Evolutionary conservation across 2,329 filamentous ascomycete species (phyloP), one percentile per base, ranked within the genome.

Genomic region (Ascochyta rabiei): DNA sequence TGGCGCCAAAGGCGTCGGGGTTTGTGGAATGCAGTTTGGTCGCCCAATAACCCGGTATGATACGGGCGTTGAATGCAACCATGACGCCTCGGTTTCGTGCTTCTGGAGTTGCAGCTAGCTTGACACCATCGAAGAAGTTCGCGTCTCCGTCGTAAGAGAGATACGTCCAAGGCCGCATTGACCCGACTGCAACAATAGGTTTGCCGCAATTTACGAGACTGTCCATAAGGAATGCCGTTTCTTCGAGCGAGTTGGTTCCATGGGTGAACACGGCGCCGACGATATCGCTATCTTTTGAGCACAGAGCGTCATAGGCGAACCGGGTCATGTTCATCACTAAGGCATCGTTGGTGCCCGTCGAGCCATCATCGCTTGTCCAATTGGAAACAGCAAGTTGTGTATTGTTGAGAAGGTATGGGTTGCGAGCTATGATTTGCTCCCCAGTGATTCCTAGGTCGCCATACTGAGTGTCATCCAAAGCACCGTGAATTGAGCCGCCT

Each of bases 251-350:
- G 24, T 70, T 71, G 0, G 67, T 71, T 12, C 67, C 67, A 38
- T 70, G 67, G 0, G 67, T 71, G 44, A 60, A 70, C 15, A 71
- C 58, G 0, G 67, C 67, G 9, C 68, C 68, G 9, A 53, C 60
- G 6, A 71, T 70, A 26, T 71, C 68, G 23, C 66, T 69, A 34
- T 70, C 67, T 10, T 52, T 40, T 0, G 65, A 68, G 28, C 67
- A 71, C 2, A 71, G 6, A 4, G 45, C 45, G 9, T 48, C 45
- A 28, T 48, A 15, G 13, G 45, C 61, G 38, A 71, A 71, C 4
- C 67, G 59, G 6, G 67, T 69, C 68, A 71, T 71, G 53, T 71
- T 68, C 67, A 70, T 71, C 24, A 67, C 68, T 1, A 71, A 35
- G 4, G 62, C 60, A 47, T 71, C 68, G 28, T 64, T 67, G 3